These are phyloP conservation scores for Ramichloridium luteum DNA, from an alignment of 2,329 filamentous ascomycete species.

Conservation along the genomic window DNA sequence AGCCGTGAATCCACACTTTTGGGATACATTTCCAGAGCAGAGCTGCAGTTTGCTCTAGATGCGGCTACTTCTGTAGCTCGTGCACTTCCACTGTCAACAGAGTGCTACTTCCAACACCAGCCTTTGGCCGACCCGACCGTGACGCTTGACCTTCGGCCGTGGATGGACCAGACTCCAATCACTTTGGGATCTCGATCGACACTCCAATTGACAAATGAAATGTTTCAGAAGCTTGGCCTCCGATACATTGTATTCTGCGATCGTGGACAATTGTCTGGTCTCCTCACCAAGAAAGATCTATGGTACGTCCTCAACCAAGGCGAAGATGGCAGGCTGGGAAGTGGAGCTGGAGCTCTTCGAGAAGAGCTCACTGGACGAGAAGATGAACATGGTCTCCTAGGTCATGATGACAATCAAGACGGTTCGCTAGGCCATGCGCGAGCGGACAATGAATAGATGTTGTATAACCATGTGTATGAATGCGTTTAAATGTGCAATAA, in stretches of 20 bases:
- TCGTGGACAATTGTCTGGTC: conserved; percentile 64
- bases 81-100: conserved; percentile 55
- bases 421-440: too few relatives aligned
- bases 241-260: conserved; percentile 83
- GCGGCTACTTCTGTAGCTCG: conserved; percentile 45
- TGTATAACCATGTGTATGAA: too few relatives aligned
- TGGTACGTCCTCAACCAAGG: conserved; percentile 83
- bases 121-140: conserved; percentile 64
- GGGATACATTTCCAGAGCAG: conserved; percentile 87
- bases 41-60: conserved; percentile 70
- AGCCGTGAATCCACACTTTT: conserved; percentile 65
- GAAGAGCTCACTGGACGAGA: conserved; percentile 26
- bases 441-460: too few relatives aligned
- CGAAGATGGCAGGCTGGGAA: conserved; percentile 23
- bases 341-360: conserved; percentile 24
- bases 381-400: conserved; percentile 30
- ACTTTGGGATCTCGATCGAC: conserved; percentile 66
- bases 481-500: too few relatives aligned
- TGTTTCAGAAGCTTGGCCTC: conserved; percentile 90
- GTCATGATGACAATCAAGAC: conserved; percentile 5
- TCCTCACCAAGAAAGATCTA: conserved; percentile 94
- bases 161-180: conserved; percentile 98
- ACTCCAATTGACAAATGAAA: conserved; percentile 74
- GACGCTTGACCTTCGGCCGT: conserved; percentile 79
- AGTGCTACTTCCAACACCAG: conserved; percentile 75